phyloP scores from a whole-genome alignment of 2,329 filamentous ascomycete genomes.

The Cordyceps farinosa region DNA sequence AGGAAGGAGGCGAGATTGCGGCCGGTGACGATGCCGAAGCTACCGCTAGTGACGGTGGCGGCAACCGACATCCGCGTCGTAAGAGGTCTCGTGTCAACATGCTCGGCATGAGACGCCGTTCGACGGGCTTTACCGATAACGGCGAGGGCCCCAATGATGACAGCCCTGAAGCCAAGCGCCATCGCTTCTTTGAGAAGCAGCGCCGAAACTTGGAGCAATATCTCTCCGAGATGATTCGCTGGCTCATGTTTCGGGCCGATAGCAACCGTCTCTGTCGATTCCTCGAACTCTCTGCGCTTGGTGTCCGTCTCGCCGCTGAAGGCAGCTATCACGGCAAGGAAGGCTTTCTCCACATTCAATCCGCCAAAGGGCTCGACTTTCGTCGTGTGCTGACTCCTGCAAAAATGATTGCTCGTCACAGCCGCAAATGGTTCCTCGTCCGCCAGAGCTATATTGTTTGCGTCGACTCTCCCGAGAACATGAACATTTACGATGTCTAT shows the following conservation, averaged over 20 bases:
- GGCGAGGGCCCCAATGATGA: constrained; percentile 39
- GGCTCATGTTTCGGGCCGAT: constrained; percentile 93
- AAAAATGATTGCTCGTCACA: constrained; percentile 77
- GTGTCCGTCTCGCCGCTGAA: constrained; percentile 89
- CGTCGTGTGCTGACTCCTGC: constrained; percentile 74
- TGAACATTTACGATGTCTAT: constrained; percentile 98
- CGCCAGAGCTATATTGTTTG: constrained; percentile 96
- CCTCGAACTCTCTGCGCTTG: constrained; percentile 87
- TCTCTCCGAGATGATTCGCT: constrained; percentile 88
- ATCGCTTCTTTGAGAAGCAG: constrained; percentile 75
- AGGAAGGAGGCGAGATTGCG: constrained; percentile 44
- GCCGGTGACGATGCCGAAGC: constrained; percentile 62
- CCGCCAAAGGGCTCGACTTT: constrained; percentile 83
- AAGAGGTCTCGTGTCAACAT: constrained; percentile 52
- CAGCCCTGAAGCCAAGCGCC: constrained; percentile 47
- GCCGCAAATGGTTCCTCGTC: constrained; percentile 97
- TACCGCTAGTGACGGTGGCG: constrained; percentile 33
- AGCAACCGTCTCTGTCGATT: constrained; percentile 96
- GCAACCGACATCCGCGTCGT: constrained; percentile 33
- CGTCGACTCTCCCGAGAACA: constrained; percentile 96
- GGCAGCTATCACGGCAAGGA: constrained; percentile 98
- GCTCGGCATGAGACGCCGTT: constrained; percentile 52
- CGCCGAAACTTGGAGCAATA: constrained; percentile 85
- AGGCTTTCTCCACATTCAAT: constrained; percentile 88
- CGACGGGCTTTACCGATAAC: constrained; percentile 47